Base-by-base conservation (phyloP, 2,329 filamentous ascomycete genomes). In the Fusarium pseudoanthophilum region DNA sequence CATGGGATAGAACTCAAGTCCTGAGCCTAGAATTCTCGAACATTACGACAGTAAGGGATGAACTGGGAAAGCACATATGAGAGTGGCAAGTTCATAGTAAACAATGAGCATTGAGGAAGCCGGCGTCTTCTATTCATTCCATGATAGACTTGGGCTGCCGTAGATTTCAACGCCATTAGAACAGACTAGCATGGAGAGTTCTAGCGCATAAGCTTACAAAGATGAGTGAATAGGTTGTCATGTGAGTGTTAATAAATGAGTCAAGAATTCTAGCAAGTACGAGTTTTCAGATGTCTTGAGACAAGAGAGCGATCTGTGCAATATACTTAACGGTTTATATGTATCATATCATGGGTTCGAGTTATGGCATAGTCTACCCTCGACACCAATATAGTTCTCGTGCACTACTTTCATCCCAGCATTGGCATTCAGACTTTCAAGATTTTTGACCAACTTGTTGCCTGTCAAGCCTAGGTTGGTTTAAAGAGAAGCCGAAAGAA, bases 71-170 rank as follows among this genome's bases (percentile, higher is more conserved):
- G 21, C 15, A 13, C 15, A 49, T 14, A 32, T 49, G 8, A 6
- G 18, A 24, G 11, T 24, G 30, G 16, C 21, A 20, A 34, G 30
- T 34, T 51, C 11, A 24, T 51, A 51, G 16, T 14, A 51, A 32
- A 24, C 11, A 34, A 51, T 32, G 30, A 24, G 16, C 16, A 14
- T 51, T 34, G 28, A n/a, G 8, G 48, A 51, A 34, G 16, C 15
- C 8, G 8, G 16, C 10, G 11, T 24, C 7, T 51, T 34, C 16
- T 21, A 81, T 32, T 91, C 91, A 51, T 91, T 86, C 67, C 86
- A 89, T 92, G 92, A 70, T 92, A 90, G 11, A 92, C 89, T 72
- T 90, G 86, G 2, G 87, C 88, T 10, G 88, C 89, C 87, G 78
- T 88, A 83, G 18, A 75, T 78, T 62, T 81, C 72, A 37, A 82